Evolutionary conservation across 2,329 filamentous ascomycete genomes (phyloP), one percentile per base, ranked within the genome.

Genomic region (Talaromyces sp.): DNA sequence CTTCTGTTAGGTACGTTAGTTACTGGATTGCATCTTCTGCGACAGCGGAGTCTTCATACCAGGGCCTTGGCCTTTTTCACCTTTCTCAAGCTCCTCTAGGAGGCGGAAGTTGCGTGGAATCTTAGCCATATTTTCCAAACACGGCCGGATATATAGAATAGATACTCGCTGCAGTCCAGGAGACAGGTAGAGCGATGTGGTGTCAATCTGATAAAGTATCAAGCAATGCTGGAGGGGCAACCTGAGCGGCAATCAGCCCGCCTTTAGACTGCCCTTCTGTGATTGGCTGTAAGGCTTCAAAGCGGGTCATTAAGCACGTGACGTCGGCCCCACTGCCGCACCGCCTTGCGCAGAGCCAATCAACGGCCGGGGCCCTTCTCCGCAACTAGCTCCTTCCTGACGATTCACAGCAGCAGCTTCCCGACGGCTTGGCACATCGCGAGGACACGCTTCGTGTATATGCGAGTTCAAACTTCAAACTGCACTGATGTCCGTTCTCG

Each of bases 61-160:
- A 76, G 93, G 92, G 72, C 95, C 93, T 65, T 95, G 84, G 64
- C 95, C 95, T 80, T 99, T 99, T 82, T 99, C 95, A 72, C 95
- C 95, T 82, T 98, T 98, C 82, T 99, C 95, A 22, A 99, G 85
- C 86, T 99, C 95, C 77, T 97, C 95, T 61, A 99, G 84, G 67
- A 99, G 86, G 73, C 93, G 89, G 77, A 99, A 99, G 81, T 98
- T 98, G 75, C 95, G 87, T 64, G 95, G 95, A 62, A 99, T 86
- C 78, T 96, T 92, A 62, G 90, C 87, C 61, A 81, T 76, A 84
- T 87, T 88, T 57, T 28, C 36, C 28, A 28, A 28, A 27, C 47
- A 54, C 47, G 22, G 49, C 49, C 27, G 15, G 17, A 53, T 9
- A 15, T 53, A 30, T 52, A 6, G 27, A 13, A 19, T 32, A 28